Conservation (phyloP, 2,329 filamentous ascomycete species). For the Apiospora koreana region DNA sequence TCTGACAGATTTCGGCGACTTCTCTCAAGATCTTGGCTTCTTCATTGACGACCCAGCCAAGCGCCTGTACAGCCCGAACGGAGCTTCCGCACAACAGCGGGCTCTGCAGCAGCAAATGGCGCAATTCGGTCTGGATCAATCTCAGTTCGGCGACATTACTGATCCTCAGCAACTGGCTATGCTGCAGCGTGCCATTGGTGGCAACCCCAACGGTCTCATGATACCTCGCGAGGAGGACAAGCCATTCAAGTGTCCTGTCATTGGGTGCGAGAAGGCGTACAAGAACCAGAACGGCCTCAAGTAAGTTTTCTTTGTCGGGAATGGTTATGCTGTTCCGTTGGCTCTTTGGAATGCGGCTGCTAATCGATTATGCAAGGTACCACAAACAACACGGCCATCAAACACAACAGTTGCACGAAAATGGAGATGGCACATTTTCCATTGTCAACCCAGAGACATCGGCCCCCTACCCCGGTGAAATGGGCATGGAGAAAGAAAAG, state of each 20-base stretch:
- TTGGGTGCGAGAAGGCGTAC: constrained; percentile 98
- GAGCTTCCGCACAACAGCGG: constrained; percentile 65
- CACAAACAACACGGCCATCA: constrained; percentile 88
- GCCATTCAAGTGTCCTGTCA: constrained; percentile 95
- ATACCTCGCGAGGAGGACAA: constrained; percentile 87
- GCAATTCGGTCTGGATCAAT: constrained; percentile 73
- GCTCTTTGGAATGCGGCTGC: constrained; percentile 16
- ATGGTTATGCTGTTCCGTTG: constrained; percentile 14
- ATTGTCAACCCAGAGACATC: constrained; percentile 97
- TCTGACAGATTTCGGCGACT: constrained; percentile 58
- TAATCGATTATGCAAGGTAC: constrained; percentile 49
- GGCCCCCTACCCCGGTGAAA: constrained; percentile 88
- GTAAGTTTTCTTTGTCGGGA: constrained; percentile 52
- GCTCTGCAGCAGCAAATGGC: constrained; percentile 68
- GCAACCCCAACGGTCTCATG: constrained; percentile 57
- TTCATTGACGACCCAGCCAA: constrained; percentile 94
- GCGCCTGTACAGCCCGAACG: constrained; percentile 84
- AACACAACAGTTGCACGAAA: constrained; percentile 95
- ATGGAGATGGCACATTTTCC: constrained; percentile 94
- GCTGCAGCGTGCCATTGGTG: constrained; percentile 47
- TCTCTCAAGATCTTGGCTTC: constrained; percentile 51
- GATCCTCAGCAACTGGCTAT: constrained; percentile 63
- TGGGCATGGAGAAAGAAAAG: constrained; percentile 99
- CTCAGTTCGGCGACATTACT: constrained; percentile 75
- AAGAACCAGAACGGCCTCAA: constrained; percentile 99